phyloP scores from a whole-genome alignment of 257 asterid species.

The Primulina tabacum region DNA sequence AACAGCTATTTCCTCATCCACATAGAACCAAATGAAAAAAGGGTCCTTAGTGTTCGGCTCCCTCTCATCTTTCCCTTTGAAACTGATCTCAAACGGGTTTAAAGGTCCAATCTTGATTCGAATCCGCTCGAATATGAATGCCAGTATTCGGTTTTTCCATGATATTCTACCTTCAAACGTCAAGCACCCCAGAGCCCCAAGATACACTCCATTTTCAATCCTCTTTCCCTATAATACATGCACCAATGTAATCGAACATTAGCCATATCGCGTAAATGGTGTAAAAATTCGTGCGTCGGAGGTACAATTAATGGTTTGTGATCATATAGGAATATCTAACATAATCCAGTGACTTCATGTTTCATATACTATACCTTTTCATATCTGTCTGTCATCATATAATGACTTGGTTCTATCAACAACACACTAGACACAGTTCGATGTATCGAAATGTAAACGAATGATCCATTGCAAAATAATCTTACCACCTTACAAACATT shows the following conservation, averaged over 20 bases:
- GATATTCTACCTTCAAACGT: conserved; percentile 84
- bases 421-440: no score
- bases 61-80: conserved; percentile 65
- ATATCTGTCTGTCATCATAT: no score
- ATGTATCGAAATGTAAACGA: no score
- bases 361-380: not conserved
- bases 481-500: not conserved
- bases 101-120: conserved; percentile 77
- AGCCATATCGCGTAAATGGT: not conserved
- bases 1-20: conserved; percentile 93
- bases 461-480: not conserved
- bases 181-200: conserved; percentile 69
- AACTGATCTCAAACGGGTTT: conserved; percentile 57
- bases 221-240: conserved; percentile 54
- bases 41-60: conserved; percentile 81
- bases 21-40: conserved; percentile 80
- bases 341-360: not conserved
- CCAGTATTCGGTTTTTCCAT: conserved; percentile 78
- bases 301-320: not conserved
- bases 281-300: not conserved
- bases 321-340: not conserved
- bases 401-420: no score
- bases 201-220: conserved; percentile 93
- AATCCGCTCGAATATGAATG: conserved; percentile 68
- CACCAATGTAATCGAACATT: not conserved